Evolutionary conservation across 768 basidiomycete genomes (phyloP).

Genomic region (Boletus rex-veris): DNA sequence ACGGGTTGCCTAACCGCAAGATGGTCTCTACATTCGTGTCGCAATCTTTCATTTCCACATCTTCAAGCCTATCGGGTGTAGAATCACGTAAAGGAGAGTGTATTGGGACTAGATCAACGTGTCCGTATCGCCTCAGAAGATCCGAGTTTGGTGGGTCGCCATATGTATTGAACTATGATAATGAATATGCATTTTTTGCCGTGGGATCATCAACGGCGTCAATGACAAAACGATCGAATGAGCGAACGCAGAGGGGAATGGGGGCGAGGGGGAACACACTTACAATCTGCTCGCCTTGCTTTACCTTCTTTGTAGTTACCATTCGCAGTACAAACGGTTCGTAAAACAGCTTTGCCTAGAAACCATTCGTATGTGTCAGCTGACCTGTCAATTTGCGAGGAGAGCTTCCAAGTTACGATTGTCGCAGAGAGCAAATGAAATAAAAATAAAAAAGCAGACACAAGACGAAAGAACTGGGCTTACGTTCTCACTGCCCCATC

Average conservation of each 20-base stretch:
- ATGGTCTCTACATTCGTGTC: slow-evolving; percentile 18
- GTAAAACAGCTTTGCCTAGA: slow-evolving; percentile 81
- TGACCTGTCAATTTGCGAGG: background rate
- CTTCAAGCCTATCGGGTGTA: background rate
- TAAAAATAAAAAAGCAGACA: background rate
- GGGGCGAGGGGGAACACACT: slow-evolving; percentile 22
- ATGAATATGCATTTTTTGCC: background rate
- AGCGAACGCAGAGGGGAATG: background rate
- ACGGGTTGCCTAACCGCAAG: slow-evolving; percentile 58
- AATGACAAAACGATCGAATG: background rate
- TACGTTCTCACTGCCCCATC: slow-evolving; percentile 81
- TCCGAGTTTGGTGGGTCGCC: slow-evolving; percentile 91
- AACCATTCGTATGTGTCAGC: background rate
- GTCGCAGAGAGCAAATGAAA: background rate
- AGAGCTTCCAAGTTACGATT: background rate
- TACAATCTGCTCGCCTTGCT: slow-evolving; percentile 84
- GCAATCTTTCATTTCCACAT: slow-evolving; percentile 10
- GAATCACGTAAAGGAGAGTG: slow-evolving; percentile 29
- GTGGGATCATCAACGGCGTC: background rate
- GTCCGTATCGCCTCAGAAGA: slow-evolving; percentile 90
- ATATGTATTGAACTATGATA: slow-evolving; percentile 86
- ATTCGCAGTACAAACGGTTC: slow-evolving; percentile 71
- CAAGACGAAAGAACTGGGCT: slow-evolving; percentile 17
- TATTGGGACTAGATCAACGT: slow-evolving; percentile 74
- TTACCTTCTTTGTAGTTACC: slow-evolving; percentile 73